Evolutionary conservation across 768 basidiomycete species (phyloP).

Genomic region (Mycena galopus): DNA sequence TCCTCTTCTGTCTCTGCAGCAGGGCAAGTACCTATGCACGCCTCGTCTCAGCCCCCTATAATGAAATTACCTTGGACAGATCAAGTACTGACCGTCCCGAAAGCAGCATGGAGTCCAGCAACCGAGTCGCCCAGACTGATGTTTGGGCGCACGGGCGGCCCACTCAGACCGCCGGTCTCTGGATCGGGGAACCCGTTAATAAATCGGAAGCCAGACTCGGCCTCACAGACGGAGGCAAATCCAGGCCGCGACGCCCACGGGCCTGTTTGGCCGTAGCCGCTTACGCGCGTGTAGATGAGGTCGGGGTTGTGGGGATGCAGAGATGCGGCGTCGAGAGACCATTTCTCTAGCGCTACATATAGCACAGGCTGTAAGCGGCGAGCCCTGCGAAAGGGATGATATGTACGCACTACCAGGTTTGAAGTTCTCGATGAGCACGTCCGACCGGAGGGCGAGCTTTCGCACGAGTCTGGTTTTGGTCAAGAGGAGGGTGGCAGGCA

Average conservation of each 20-base stretch:
- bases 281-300: conserved; percentile 91
- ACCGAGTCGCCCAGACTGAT: conserved; percentile 81
- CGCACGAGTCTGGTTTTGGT: conserved; percentile 65
- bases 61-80: background rate
- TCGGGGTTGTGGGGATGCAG: conserved; percentile 83
- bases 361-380: background rate
- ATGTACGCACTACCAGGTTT: conserved; percentile 75
- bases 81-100: conserved; percentile 73
- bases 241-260: conserved; percentile 80
- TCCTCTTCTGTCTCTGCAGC: conserved; percentile 57
- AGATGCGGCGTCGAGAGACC: conserved; percentile 70
- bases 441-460: conserved; percentile 70
- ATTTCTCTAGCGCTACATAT: conserved; percentile 83
- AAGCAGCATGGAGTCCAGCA: conserved; percentile 79
- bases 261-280: conserved; percentile 82
- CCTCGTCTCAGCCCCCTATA: background rate
- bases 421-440: conserved; percentile 80
- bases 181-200: conserved; percentile 77
- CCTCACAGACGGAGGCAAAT: conserved; percentile 82
- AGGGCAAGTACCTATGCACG: conserved; percentile 76
- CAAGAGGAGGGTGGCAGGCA: background rate
- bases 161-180: conserved; percentile 64
- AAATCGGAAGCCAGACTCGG: conserved; percentile 79
- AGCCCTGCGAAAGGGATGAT: background rate
- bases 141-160: conserved; percentile 78